Conservation (phyloP, 2,329 filamentous ascomycete species). For the Colletotrichum sp. region DNA sequence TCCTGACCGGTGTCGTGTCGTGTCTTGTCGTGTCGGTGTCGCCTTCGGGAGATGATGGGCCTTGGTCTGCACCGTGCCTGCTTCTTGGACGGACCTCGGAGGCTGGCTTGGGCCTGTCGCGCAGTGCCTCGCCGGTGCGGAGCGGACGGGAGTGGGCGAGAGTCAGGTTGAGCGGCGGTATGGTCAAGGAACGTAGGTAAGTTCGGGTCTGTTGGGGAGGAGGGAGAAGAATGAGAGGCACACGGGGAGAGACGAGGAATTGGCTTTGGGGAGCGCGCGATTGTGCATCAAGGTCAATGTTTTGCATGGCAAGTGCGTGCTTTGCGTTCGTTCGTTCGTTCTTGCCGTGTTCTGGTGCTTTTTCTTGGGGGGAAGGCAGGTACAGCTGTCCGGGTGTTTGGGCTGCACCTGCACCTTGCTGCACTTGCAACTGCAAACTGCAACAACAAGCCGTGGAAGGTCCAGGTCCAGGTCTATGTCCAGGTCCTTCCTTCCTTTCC, state of each 20-base stretch:
- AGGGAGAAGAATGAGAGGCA: neutral
- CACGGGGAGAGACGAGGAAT: neutral
- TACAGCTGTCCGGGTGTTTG: neutral
- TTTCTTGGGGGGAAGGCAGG: neutral
- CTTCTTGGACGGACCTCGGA: neutral
- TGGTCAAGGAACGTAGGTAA: neutral
- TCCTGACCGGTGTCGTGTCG: neutral
- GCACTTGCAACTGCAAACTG: neutral
- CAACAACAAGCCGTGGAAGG: neutral
- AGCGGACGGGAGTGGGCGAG: neutral
- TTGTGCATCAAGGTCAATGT: neutral
- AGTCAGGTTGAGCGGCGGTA: neutral
- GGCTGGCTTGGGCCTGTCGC: neutral
- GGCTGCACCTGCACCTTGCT: neutral
- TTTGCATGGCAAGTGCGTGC: neutral
- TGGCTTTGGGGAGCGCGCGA: neutral
- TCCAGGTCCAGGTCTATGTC: neutral
- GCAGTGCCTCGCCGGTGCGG: neutral
- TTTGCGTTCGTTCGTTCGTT: neutral
- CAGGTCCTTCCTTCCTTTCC: neutral
- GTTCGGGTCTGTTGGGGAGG: neutral
- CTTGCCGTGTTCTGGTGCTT: neutral
- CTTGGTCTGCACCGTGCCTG: neutral
- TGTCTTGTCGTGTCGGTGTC: neutral
- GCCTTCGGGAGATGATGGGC: neutral